phyloP scores from a whole-genome alignment of 2,329 filamentous ascomycete species.

The Trichoderma citrinoviride region DNA sequence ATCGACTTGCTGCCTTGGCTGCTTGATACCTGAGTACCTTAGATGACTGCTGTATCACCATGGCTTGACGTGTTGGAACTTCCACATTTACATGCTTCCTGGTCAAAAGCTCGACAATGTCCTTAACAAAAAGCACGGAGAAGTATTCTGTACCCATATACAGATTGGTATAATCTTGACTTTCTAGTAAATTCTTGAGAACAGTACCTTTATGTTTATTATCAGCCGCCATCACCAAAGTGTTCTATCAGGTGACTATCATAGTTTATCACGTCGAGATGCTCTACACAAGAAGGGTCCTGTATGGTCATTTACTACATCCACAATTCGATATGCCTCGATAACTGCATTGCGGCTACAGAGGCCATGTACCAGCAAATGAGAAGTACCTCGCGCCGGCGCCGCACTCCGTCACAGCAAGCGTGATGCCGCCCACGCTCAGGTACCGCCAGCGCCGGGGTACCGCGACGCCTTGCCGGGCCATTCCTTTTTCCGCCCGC shows the following conservation, averaged over 20 bases:
- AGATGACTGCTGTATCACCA: background rate
- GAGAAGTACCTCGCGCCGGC: background rate
- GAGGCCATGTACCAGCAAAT: background rate
- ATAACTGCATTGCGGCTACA: background rate
- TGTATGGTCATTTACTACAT: background rate
- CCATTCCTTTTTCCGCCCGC: conserved; percentile 20
- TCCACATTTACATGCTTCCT: no score
- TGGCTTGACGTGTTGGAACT: no score
- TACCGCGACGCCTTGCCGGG: conserved; percentile 11
- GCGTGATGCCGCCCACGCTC: background rate
- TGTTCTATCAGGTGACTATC: no score
- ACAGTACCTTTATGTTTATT: no score
- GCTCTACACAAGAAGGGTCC: background rate
- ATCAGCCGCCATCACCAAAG: no score
- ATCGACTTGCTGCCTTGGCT: background rate
- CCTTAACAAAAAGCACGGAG: no score
- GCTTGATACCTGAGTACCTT: no score
- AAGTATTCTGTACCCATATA: no score
- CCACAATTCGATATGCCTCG: background rate
- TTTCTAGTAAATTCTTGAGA: no score
- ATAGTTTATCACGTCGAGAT: background rate
- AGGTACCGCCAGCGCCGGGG: background rate
- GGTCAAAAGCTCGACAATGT: no score
- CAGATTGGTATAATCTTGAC: no score
- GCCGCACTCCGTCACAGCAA: background rate